Conservation (phyloP, 176 grass and related monocot genomes). For the Eleusine coracana region DNA sequence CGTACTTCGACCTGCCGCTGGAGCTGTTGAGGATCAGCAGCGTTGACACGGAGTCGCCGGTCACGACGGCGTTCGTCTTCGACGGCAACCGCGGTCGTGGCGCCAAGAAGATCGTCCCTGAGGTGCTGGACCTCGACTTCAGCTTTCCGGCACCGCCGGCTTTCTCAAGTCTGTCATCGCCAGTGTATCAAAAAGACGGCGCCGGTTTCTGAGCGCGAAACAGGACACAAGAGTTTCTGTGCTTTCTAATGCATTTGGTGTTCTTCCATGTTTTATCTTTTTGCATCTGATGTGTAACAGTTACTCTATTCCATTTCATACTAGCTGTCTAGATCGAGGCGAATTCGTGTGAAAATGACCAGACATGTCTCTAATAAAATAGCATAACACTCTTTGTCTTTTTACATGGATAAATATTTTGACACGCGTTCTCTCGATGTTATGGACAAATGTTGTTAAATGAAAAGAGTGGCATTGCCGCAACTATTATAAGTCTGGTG, state of each 20-base stretch:
- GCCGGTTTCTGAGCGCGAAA: neutral
- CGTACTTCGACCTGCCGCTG: conserved; percentile 59
- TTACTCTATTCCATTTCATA: too few species aligned
- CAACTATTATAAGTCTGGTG: too few species aligned
- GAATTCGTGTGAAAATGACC: too few species aligned
- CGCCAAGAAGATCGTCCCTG: conserved; percentile 32
- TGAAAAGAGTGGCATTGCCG: too few species aligned
- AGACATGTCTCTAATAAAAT: too few species aligned
- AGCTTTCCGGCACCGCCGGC: conserved; percentile 49
- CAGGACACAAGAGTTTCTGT: neutral
- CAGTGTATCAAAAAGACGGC: neutral
- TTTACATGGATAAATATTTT: too few species aligned
- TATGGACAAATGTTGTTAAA: too few species aligned
- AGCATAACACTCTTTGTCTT: too few species aligned
- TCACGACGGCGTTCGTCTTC: conserved; percentile 60
- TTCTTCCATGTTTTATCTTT: neutral
- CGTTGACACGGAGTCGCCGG: conserved; percentile 50
- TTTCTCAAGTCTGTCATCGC: conserved; percentile 35
- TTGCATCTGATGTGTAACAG: conserved; percentile 1
- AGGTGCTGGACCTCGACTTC: conserved; percentile 46
- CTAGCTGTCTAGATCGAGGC: too few species aligned
- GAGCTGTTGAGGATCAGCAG: conserved; percentile 56
- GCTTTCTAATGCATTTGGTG: neutral
- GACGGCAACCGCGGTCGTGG: conserved; percentile 32
- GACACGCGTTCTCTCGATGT: too few species aligned